Base-by-base conservation (phyloP, 352 stramenopile species). In the Pythium chondricola region DNA sequence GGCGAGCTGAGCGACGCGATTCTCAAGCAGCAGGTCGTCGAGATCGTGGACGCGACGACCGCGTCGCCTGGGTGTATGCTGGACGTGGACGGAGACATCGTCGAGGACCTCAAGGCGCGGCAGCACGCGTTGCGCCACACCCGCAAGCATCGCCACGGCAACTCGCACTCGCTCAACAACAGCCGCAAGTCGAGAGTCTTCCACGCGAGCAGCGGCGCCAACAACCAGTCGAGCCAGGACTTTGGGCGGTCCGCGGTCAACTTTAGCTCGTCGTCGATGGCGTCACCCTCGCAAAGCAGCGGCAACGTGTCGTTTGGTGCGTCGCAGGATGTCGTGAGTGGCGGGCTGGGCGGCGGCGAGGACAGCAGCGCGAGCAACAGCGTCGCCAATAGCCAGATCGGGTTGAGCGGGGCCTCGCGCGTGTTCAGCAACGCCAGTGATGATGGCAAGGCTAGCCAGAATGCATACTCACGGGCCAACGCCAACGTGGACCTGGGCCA, bases 21-120 rank as follows among this genome's bases (percentile, higher is more conserved):
- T 29, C 65, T 91, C 1, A 76, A 85, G 56, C 64, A 74, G 32
- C 71, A 90, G 58, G 71, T 93, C 3, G 61, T 85, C n/a, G 79
- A 92, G 44, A 89, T 94, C 17, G 73, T 92, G 4, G 74, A 71
- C 1, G 80, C 75, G 1, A 87, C 70, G 2, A 60, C 91, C 20
- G 73, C 75, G 0, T 88, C 81, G n/a, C 74, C 80, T 2, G 85
- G 83, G 0, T 94, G 80, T 42, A 52, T 94, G 0, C 53, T 95
- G 3, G 80, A 92, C 27, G 67, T 90, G 9, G 80, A 88, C 33
- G 81, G 80, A 0, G 80, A 91, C 43, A 85, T 91, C 20, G 64
- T 91, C 20, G 68, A 76, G n/a, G 80, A 88, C 39, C 52, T 91
- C 2, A 67, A 68, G 13, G 69, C 67, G 8, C 57, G 77, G 11